Conservation (phyloP, 768 basidiomycete genomes). For the Gloeophyllum trabeum region DNA sequence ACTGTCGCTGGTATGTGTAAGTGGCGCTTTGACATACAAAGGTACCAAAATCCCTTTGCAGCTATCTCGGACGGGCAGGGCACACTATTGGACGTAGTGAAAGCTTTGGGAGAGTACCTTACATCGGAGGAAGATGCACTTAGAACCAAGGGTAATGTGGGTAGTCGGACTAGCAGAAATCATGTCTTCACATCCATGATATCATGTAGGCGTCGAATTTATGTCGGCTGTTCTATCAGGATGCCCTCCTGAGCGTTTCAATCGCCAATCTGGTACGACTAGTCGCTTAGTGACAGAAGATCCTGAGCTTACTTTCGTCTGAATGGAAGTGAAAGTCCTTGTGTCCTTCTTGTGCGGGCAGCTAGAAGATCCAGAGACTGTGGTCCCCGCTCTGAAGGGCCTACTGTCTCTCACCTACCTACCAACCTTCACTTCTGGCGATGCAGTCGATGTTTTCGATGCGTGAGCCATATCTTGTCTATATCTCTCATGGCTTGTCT, state of each 20-base stretch:
- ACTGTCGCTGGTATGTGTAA: slow-evolving; percentile 43
- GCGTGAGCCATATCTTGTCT: slow-evolving; percentile 35
- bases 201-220: slow-evolving; percentile 69
- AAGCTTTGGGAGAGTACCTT: slow-evolving; percentile 77
- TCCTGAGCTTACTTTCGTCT: slow-evolving; percentile 3
- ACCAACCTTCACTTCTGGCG: slow-evolving; percentile 50
- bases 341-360: slow-evolving; percentile 78
- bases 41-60: no score
- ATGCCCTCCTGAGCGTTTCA: slow-evolving; percentile 53
- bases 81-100: slow-evolving; percentile 70
- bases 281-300: not conserved
- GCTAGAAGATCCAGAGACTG: slow-evolving; percentile 75
- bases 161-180: not conserved
- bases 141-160: slow-evolving; percentile 61
- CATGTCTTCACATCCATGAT: slow-evolving; percentile 7
- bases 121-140: slow-evolving; percentile 76
- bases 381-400: slow-evolving; percentile 74
- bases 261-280: slow-evolving; percentile 68
- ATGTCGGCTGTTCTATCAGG: slow-evolving; percentile 59
- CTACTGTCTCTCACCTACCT: slow-evolving; percentile 54
- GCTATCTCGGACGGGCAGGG: slow-evolving; percentile 42
- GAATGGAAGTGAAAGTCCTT: slow-evolving; percentile 62
- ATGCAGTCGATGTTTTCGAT: slow-evolving; percentile 47
- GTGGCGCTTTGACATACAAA: no score
- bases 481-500: not conserved